A percentile compares a stretch with the other conserved stretches of the same genome.
phyloP scores from a whole-genome alignment of 2,329 filamentous ascomycete genomes.

The Ascomycota sp. region DNA sequence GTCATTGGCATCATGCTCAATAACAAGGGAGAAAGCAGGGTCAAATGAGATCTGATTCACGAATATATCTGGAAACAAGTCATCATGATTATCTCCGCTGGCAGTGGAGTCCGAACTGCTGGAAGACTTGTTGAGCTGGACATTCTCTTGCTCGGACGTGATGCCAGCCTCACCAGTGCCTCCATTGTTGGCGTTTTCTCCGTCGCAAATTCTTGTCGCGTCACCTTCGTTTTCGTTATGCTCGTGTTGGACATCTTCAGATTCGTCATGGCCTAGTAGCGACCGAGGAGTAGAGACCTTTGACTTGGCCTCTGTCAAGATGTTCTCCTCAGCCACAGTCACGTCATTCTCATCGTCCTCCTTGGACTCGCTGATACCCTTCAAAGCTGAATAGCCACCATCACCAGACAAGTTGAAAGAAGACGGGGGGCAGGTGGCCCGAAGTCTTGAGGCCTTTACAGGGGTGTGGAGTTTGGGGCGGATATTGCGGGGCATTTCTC shows the following conservation, averaged over 20 bases:
- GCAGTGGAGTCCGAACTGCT: constrained; percentile 49
- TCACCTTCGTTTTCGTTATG: constrained; percentile 17
- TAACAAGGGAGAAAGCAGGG: constrained; percentile 50
- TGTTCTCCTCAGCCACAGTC: constrained; percentile 59
- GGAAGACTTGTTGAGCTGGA: constrained; percentile 51
- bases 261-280: constrained; percentile 17
- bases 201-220: constrained; percentile 18
- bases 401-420: constrained; percentile 43
- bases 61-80: constrained; percentile 61
- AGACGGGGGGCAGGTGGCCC: constrained; percentile 30
- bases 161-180: constrained; percentile 34
- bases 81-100: constrained; percentile 37
- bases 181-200: constrained; percentile 17
- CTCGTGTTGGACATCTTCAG: constrained; percentile 15
- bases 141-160: constrained; percentile 30
- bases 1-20: constrained; percentile 46
- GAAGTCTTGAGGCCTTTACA: constrained; percentile 24
- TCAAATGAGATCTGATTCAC: constrained; percentile 55
- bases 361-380: constrained; percentile 58
- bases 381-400: constrained; percentile 57
- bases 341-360: constrained; percentile 65
- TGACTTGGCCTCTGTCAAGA: constrained; percentile 28
- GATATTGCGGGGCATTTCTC: constrained; percentile 31
- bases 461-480: constrained; percentile 27
- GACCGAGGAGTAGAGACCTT: constrained; percentile 29